phyloP scores from a whole-genome alignment of 805 yeast genomes.

The Lipomyces chichibuensis region DNA sequence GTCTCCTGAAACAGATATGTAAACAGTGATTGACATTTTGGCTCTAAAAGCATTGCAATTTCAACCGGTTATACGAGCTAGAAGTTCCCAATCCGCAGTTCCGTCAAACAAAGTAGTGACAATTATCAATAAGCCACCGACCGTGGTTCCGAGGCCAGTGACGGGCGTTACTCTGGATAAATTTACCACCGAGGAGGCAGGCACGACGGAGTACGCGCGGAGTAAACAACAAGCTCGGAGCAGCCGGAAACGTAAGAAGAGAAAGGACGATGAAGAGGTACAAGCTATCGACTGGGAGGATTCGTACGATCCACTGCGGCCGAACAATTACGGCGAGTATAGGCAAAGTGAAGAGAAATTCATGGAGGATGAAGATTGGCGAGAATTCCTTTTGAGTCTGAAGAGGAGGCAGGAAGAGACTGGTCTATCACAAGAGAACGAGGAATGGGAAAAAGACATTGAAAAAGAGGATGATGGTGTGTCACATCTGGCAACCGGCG shows the following conservation, averaged over 20 bases:
- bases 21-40: neutral
- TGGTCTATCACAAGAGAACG: neutral
- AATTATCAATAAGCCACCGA: conserved; percentile 25
- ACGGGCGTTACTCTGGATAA: conserved; percentile 3
- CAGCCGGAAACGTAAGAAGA: conserved; percentile 10
- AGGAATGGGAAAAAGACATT: neutral
- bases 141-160: conserved; percentile 4
- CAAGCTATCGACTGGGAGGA: conserved; percentile 34
- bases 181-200: neutral
- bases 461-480: conserved; percentile 1
- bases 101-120: conserved; percentile 6
- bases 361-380: conserved; percentile 37
- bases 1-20: neutral
- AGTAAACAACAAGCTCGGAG: neutral
- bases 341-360: conserved; percentile 33
- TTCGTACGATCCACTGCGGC: conserved; percentile 29
- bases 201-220: neutral
- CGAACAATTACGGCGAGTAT: conserved; percentile 34
- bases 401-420: conserved; percentile 3
- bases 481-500: neutral
- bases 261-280: conserved; percentile 11
- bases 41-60: conserved; percentile 21
- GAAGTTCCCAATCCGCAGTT: conserved; percentile 2
- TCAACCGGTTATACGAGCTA: conserved; percentile 20
- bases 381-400: conserved; percentile 28